Evolutionary conservation across 2,329 filamentous ascomycete species (phyloP).

Genomic region (Colletotrichum shisoi): DNA sequence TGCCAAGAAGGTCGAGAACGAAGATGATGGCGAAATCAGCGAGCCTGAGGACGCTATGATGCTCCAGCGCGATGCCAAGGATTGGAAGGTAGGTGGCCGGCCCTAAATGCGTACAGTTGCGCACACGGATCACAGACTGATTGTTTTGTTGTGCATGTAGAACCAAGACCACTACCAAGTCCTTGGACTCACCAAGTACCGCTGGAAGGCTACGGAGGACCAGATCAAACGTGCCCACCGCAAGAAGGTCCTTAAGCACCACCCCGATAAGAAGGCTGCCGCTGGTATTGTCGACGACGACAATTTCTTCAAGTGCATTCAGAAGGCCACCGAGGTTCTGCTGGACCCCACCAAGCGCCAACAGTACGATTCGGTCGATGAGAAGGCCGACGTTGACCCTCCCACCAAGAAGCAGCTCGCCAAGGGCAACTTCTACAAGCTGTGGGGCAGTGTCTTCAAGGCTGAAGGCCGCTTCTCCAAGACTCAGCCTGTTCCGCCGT

Average conservation of each 20-base stretch:
- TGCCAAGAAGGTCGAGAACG: constrained; percentile 93
- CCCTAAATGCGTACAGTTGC: background rate
- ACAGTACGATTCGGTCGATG: constrained; percentile 96
- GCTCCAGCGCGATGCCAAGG: constrained; percentile 92
- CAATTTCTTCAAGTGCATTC: constrained; percentile 99
- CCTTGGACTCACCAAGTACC: constrained; percentile 89
- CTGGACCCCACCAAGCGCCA: constrained; percentile 90
- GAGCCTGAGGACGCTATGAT: constrained; percentile 93
- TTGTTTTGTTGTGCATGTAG: constrained; percentile 53
- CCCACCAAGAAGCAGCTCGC: constrained; percentile 89
- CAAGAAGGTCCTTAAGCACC: constrained; percentile 99
- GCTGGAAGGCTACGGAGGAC: constrained; percentile 91
- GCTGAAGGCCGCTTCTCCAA: constrained; percentile 93
- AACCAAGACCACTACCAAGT: constrained; percentile 98
- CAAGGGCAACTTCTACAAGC: constrained; percentile 93
- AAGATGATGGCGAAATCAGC: constrained; percentile 88
- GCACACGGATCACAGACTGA: constrained; percentile 6
- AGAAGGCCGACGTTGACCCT: constrained; percentile 89
- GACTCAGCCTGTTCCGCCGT: constrained; percentile 82
- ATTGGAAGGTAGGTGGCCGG: constrained; percentile 83
- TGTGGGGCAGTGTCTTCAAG: constrained; percentile 90
- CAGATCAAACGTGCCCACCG: constrained; percentile 99
- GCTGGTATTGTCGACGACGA: constrained; percentile 88
- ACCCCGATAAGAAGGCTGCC: constrained; percentile 98
- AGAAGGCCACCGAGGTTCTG: constrained; percentile 94